phyloP scores from a whole-genome alignment of 208 protist species.

The Trypanosoma melophagium region DNA sequence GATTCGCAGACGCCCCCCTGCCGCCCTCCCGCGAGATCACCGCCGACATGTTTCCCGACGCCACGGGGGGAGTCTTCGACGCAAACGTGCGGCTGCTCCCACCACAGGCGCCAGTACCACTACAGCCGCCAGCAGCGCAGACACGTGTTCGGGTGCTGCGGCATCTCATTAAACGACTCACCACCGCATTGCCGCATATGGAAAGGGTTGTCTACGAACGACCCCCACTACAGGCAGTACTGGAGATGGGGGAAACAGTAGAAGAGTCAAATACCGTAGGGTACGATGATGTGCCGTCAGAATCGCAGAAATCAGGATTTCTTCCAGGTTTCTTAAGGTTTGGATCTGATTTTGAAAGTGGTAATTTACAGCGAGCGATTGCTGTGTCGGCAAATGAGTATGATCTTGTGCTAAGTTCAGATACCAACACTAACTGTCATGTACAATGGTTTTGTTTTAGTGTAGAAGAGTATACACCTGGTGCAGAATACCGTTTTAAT shows the following conservation, averaged over 20 bases:
- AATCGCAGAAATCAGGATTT: neutral
- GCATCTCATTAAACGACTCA: conserved; percentile 63
- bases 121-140: conserved; percentile 39
- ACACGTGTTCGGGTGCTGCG: conserved; percentile 45
- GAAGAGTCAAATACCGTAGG: neutral
- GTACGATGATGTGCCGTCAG: too few species aligned
- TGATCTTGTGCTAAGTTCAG: conserved; percentile 91
- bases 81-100: too few species aligned
- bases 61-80: neutral
- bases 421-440: conserved; percentile 94
- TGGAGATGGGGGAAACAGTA: conserved; percentile 8
- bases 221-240: conserved; percentile 31
- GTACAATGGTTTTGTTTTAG: conserved; percentile 98
- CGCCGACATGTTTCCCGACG: neutral
- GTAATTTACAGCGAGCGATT: conserved; percentile 93
- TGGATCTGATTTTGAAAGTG: conserved; percentile 92
- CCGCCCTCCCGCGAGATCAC: conserved; percentile 19
- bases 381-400: conserved; percentile 90
- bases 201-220: conserved; percentile 40
- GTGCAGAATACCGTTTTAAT: conserved; percentile 93
- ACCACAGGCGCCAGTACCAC: neutral
- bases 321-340: conserved; percentile 66
- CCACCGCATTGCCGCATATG: conserved; percentile 27
- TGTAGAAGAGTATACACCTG: conserved; percentile 61
- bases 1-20: conserved; percentile 39